phyloP scores from a whole-genome alignment of 1,284 basidiomycete genomes.

The Rhodotorula mucilaginosa region DNA sequence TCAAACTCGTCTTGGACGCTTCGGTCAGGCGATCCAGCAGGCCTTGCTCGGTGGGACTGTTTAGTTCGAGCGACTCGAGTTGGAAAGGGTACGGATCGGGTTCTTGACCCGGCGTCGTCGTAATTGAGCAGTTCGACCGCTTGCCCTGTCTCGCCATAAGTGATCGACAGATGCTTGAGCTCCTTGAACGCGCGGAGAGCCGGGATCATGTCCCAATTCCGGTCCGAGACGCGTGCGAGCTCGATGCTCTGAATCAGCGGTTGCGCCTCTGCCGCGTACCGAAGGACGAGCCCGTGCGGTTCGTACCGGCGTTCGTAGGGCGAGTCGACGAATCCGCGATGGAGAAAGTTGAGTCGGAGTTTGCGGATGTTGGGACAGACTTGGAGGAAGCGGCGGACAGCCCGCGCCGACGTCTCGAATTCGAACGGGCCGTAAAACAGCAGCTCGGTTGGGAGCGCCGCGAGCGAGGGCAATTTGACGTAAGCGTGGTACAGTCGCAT shows the following conservation, averaged over 20 bases:
- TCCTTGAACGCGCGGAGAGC: not conserved
- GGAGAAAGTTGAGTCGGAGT: too few species aligned
- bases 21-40: not conserved
- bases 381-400: not conserved
- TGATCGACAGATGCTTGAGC: not conserved
- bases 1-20: conserved; percentile 3
- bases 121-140: not conserved
- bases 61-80: conserved; percentile 20
- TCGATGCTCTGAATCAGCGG: not conserved
- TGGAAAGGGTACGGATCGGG: not conserved
- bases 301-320: not conserved
- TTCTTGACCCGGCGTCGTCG: not conserved
- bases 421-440: not conserved
- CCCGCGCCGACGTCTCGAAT: not conserved
- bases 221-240: not conserved
- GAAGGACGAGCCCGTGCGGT: not conserved
- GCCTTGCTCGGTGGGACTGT: conserved; percentile 5
- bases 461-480: not conserved
- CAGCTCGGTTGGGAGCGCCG: not conserved
- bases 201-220: not conserved
- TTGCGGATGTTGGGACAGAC: not conserved
- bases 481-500: not conserved
- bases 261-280: not conserved
- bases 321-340: not conserved
- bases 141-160: not conserved